Evolutionary conservation across 116 monocot species (phyloP).

Genomic region (Dioscorea cayenensis): DNA sequence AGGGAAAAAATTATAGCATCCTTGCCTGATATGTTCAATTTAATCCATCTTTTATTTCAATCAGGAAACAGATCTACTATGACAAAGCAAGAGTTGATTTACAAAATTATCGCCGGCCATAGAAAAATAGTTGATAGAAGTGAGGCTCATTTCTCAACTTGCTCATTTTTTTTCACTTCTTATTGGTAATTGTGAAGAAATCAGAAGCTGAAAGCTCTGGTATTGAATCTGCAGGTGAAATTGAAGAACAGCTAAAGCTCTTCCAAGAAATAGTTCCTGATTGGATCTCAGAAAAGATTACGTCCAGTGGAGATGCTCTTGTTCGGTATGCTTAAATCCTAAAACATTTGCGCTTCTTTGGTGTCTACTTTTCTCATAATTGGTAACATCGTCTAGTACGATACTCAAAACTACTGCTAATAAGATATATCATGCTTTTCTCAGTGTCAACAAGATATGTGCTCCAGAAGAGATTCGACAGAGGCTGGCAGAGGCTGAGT

Average conservation of each 20-base stretch:
- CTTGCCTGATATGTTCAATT: constrained; percentile 70
- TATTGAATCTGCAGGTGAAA: constrained; percentile 39
- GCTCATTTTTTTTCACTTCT: background rate
- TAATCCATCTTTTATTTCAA: constrained; percentile 66
- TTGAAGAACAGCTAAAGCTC: constrained; percentile 59
- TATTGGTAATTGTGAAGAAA: background rate
- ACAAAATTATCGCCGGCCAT: constrained; percentile 64
- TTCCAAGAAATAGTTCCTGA: constrained; percentile 67
- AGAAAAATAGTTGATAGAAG: constrained; percentile 58
- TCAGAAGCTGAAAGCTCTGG: constrained; percentile 1
- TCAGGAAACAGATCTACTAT: constrained; percentile 48
- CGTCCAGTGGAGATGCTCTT: constrained; percentile 47
- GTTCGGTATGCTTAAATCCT: constrained; percentile 35
- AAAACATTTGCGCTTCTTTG: background rate
- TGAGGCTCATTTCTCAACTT: constrained; percentile 14
- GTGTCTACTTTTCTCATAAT: background rate
- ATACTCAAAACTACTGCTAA: background rate
- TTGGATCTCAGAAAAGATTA: constrained; percentile 57
- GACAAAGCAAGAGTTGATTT: constrained; percentile 75
- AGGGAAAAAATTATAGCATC: constrained; percentile 49
- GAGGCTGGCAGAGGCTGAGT: constrained; percentile 36
- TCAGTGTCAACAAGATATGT: constrained; percentile 38
- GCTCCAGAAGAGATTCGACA: constrained; percentile 33
- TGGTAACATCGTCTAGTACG: background rate
- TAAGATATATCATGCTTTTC: background rate